Evolutionary conservation across 2,329 filamentous ascomycete species (phyloP).

Genomic region (Chrysosporium keratinophilum): DNA sequence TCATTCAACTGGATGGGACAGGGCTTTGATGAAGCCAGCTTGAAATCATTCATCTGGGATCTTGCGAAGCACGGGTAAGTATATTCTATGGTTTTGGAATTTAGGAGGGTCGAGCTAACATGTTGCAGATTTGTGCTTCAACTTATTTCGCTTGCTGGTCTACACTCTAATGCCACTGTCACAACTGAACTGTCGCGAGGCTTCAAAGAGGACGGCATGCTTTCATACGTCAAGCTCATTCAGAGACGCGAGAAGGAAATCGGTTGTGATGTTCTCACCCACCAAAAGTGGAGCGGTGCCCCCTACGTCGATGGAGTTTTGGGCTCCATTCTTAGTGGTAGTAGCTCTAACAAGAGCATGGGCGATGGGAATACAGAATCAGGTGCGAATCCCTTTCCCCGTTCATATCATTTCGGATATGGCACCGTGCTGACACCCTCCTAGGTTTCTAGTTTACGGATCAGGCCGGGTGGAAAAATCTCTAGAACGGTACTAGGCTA

Average conservation of each 20-base stretch:
- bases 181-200: conserved; percentile 63
- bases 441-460: not conserved
- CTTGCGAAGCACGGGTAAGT: conserved; percentile 78
- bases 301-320: conserved; percentile 79
- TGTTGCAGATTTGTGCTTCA: conserved; percentile 49
- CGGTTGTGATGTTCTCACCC: conserved; percentile 82
- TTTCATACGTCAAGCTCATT: conserved; percentile 90
- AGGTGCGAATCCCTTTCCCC: conserved; percentile 19
- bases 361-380: conserved; percentile 83
- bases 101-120: conserved; percentile 31
- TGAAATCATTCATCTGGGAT: conserved; percentile 94
- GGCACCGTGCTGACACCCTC: not conserved
- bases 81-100: conserved; percentile 27
- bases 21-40: conserved; percentile 70
- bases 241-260: conserved; percentile 84
- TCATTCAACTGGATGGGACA: conserved; percentile 99
- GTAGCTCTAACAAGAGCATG: conserved; percentile 83
- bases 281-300: conserved; percentile 70
- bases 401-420: not conserved
- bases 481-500: no score
- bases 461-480: no score
- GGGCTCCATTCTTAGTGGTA: conserved; percentile 82
- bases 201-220: conserved; percentile 89
- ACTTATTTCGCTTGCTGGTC: conserved; percentile 53
- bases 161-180: conserved; percentile 55